These are phyloP conservation scores for Neoarthrinium moseri DNA, from an alignment of 2,329 filamentous ascomycete genomes.

Conservation along the genomic window DNA sequence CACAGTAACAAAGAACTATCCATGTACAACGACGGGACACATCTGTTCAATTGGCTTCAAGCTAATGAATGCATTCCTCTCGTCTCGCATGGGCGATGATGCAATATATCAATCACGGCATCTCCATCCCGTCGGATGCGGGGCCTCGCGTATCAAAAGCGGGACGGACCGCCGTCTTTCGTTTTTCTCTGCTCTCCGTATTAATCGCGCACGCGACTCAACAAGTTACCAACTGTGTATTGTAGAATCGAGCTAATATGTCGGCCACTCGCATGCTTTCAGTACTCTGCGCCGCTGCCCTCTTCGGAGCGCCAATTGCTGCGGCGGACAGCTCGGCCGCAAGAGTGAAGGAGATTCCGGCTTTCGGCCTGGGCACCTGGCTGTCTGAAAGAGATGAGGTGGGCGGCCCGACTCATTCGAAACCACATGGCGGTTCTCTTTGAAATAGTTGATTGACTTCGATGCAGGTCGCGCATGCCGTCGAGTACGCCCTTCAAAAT, in stretches of 20 bases:
- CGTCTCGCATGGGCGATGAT: too few species aligned
- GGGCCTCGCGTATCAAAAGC: neutral
- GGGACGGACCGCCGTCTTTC: too few species aligned
- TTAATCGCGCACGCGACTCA: neutral
- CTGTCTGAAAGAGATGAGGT: slow-evolving; percentile 24
- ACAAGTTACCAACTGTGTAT: neutral
- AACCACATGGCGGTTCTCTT: neutral
- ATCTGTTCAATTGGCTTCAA: too few species aligned
- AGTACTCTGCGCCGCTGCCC: neutral
- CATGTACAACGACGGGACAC: too few species aligned
- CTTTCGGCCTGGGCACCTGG: slow-evolving; percentile 29
- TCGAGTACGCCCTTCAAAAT: slow-evolving; percentile 24
- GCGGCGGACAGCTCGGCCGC: neutral
- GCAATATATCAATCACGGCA: neutral
- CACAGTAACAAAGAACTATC: too few species aligned
- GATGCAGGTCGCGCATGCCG: slow-evolving; percentile 23
- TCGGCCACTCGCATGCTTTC: neutral
- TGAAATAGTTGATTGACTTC: neutral
- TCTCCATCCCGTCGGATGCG: neutral
- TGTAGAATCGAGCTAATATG: neutral
- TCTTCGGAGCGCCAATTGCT: neutral
- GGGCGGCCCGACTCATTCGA: neutral
- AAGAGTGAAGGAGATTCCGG: slow-evolving; percentile 21
- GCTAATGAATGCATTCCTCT: too few species aligned
- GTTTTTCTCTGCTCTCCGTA: too few species aligned